phyloP scores from a whole-genome alignment of 192 early-diverging fungal species.

The Rhizoclosmatium sp. region DNA sequence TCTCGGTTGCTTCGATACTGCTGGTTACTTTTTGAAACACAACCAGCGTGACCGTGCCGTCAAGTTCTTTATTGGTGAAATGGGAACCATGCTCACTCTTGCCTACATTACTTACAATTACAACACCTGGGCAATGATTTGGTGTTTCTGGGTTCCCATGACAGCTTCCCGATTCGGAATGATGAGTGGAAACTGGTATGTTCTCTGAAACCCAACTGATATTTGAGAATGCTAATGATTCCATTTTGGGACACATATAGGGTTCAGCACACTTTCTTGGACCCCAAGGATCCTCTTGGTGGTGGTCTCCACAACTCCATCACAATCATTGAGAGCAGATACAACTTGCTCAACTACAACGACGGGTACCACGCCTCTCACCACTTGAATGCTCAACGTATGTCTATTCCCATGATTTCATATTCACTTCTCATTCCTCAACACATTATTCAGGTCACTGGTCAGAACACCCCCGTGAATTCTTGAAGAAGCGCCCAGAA shows the following conservation, averaged over 20 bases:
- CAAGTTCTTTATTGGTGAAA: constrained; percentile 32
- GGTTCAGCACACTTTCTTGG: constrained; percentile 53
- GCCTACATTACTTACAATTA: constrained; percentile 25
- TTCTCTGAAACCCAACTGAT: neutral
- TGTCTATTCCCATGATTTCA: neutral
- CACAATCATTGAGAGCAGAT: constrained; percentile 39
- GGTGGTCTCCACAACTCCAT: constrained; percentile 46
- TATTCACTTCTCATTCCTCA: neutral
- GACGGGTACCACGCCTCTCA: constrained; percentile 60
- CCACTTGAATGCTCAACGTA: constrained; percentile 50
- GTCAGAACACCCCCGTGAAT: constrained; percentile 52
- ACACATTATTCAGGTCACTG: constrained; percentile 35
- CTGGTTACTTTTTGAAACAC: constrained; percentile 41
- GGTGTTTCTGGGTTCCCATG: constrained; percentile 45
- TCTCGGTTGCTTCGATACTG: constrained; percentile 33
- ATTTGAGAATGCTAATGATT: neutral
- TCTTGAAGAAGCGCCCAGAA: constrained; percentile 27
- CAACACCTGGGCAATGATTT: constrained; percentile 35
- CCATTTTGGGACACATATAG: neutral
- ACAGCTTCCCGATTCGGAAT: constrained; percentile 47
- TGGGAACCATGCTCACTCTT: constrained; percentile 19
- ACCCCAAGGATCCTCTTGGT: constrained; percentile 39
- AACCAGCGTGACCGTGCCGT: constrained; percentile 25
- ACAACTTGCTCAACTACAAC: constrained; percentile 48
- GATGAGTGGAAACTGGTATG: constrained; percentile 55